These are phyloP conservation scores for Daedaleopsis nitida DNA, from an alignment of 768 basidiomycete genomes.

Conservation along the genomic window DNA sequence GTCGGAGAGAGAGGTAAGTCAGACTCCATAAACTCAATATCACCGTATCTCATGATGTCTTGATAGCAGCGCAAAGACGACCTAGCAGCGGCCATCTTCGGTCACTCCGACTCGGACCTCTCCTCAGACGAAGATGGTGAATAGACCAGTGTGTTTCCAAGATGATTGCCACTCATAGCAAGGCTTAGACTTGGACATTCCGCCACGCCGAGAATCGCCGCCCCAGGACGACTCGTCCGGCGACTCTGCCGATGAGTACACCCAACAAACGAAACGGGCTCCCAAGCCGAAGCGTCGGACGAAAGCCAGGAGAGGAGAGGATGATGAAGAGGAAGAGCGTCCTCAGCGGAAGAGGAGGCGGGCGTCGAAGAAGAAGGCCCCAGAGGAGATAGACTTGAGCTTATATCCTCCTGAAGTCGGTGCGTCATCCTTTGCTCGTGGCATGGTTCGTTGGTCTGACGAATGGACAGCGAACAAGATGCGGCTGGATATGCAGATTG, in stretches of 20 bases:
- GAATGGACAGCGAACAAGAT: constrained; percentile 64
- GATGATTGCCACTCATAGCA: constrained; percentile 5
- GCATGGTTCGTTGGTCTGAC: constrained; percentile 3
- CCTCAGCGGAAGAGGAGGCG: constrained; percentile 56
- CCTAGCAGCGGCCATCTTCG: constrained; percentile 51
- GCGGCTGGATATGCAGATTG: constrained; percentile 80
- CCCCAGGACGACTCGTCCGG: constrained; percentile 37
- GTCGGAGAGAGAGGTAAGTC: constrained; percentile 15
- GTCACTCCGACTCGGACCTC: constrained; percentile 79
- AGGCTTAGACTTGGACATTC: constrained; percentile 43
- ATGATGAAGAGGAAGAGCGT: constrained; percentile 29
- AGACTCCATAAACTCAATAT: not conserved
- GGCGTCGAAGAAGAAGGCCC: constrained; percentile 39
- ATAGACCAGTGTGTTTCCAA: not conserved
- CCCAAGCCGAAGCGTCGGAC: constrained; percentile 24
- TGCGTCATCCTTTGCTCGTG: constrained; percentile 28
- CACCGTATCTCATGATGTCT: not conserved
- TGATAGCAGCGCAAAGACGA: constrained; percentile 42
- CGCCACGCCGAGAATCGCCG: constrained; percentile 39
- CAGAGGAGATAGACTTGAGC: constrained; percentile 63
- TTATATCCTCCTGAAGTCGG: constrained; percentile 81
- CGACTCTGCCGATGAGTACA: constrained; percentile 58
- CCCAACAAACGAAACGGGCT: constrained; percentile 30
- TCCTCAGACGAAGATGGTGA: constrained; percentile 73
- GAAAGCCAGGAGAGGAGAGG: constrained; percentile 26